A percentile compares a stretch with the other conserved stretches of the same genome.
phyloP scores from a whole-genome alignment of 192 early-diverging fungal genomes.

The Endogone sp. region DNA sequence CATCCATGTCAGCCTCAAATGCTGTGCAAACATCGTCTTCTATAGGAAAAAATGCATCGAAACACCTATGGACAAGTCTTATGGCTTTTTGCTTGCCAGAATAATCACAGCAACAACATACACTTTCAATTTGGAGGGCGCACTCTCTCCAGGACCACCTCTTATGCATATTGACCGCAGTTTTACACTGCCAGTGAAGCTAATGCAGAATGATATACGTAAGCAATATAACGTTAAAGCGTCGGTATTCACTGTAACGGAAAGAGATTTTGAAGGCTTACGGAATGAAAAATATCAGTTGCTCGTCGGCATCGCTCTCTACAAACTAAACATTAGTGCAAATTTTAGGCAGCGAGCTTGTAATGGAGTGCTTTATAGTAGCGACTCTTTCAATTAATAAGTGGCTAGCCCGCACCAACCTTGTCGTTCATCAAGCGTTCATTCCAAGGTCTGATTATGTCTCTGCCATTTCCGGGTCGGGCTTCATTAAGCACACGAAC shows the following conservation, averaged over 20 bases:
- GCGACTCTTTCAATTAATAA: not conserved
- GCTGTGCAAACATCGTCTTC: too few species aligned
- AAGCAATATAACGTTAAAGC: too few species aligned
- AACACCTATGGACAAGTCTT: too few species aligned
- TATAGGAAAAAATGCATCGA: too few species aligned
- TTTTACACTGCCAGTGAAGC: slow-evolving; percentile 87
- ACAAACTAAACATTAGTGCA: slow-evolving; percentile 41
- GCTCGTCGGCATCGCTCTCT: slow-evolving; percentile 85
- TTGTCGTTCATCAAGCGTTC: slow-evolving; percentile 66
- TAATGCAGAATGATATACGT: slow-evolving; percentile 15
- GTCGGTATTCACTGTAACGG: too few species aligned
- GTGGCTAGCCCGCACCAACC: slow-evolving; percentile 26
- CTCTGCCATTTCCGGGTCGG: slow-evolving; percentile 55
- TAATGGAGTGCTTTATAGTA: not conserved
- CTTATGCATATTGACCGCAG: slow-evolving; percentile 85
- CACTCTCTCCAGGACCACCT: slow-evolving; percentile 50
- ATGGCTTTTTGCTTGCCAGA: not conserved
- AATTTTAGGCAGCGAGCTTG: not conserved
- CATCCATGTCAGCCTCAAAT: too few species aligned
- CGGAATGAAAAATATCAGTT: slow-evolving; percentile 87
- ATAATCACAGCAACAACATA: slow-evolving; percentile 29
- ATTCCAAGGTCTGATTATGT: slow-evolving; percentile 85
- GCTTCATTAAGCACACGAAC: slow-evolving; percentile 81
- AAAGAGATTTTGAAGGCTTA: slow-evolving; percentile 37
- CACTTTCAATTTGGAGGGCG: slow-evolving; percentile 74